phyloP scores from a whole-genome alignment of 2,329 filamentous ascomycete genomes.

The Xylariaceae sp. region DNA sequence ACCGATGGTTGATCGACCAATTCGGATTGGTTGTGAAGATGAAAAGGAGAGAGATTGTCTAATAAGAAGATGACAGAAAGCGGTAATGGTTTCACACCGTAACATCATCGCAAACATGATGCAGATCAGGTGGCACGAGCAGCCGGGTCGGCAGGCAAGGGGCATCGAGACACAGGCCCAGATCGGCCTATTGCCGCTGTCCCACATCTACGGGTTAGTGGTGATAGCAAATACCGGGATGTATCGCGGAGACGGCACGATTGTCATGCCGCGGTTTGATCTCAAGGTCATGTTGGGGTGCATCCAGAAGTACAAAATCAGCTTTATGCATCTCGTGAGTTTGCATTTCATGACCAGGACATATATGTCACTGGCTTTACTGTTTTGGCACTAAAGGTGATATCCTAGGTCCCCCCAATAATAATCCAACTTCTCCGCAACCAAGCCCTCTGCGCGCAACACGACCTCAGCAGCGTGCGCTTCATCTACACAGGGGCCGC shows the following conservation, averaged over 20 bases:
- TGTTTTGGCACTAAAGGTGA: not conserved
- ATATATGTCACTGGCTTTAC: not conserved
- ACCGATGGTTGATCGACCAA: too few species aligned
- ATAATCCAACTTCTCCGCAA: conserved; percentile 72
- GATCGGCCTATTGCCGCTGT: conserved; percentile 67
- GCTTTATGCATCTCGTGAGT: conserved; percentile 57
- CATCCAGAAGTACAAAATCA: conserved; percentile 66
- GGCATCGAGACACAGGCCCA: conserved; percentile 34
- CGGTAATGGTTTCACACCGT: conserved; percentile 71
- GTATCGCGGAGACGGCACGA: conserved; percentile 67
- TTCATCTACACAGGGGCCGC: conserved; percentile 72
- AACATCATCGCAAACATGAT: conserved; percentile 72
- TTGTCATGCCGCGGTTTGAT: conserved; percentile 72
- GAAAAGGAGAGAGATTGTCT: not conserved
- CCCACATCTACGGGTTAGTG: conserved; percentile 74
- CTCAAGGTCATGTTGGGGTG: conserved; percentile 56
- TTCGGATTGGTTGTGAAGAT: not conserved
- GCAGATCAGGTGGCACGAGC: conserved; percentile 50
- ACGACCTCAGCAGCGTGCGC: conserved; percentile 66
- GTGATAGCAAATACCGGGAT: conserved; percentile 61
- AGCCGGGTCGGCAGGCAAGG: conserved; percentile 27
- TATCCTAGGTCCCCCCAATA: conserved; percentile 67
- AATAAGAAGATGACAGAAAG: conserved; percentile 50
- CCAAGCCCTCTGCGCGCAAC: conserved; percentile 56
- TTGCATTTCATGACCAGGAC: not conserved